These are phyloP conservation scores for Naumovozyma castellii DNA, from an alignment of 805 yeast species.

Conservation along the genomic window DNA sequence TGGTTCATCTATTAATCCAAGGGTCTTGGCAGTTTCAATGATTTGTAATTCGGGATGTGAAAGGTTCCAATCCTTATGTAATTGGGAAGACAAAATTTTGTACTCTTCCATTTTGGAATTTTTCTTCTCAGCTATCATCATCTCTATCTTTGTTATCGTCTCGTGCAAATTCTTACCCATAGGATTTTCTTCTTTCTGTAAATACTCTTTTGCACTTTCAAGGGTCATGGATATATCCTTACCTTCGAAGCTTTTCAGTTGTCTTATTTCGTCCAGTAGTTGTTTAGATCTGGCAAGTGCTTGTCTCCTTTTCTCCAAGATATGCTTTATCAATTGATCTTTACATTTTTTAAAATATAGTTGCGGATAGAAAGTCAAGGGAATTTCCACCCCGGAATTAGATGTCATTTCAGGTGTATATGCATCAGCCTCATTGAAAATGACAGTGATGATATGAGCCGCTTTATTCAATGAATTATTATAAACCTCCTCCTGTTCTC, in stretches of 20 bases:
- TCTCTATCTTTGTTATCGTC: conserved; percentile 9
- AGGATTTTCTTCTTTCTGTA: conserved; percentile 10
- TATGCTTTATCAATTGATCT: conserved; percentile 19
- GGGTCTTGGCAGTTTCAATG: conserved; percentile 17
- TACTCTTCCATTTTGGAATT: conserved; percentile 19
- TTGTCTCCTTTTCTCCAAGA: conserved; percentile 16
- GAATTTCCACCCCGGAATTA: conserved; percentile 24
- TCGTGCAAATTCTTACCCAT: conserved; percentile 5
- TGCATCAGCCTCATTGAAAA: conserved; percentile 27
- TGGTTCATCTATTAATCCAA: conserved; percentile 22
- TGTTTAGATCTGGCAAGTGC: conserved; percentile 14
- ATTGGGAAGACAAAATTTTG: conserved; percentile 18
- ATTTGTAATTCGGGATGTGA: conserved; percentile 22
- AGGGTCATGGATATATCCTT: conserved; percentile 23
- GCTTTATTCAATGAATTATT: conserved; percentile 22
- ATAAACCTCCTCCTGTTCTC: neutral
- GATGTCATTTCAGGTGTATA: conserved; percentile 12
- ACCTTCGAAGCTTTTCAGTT: conserved; percentile 26
- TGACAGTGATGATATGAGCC: conserved; percentile 24
- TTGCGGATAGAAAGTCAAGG: conserved; percentile 29
- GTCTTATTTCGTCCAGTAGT: conserved; percentile 15
- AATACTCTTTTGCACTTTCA: conserved; percentile 22
- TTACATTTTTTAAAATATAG: conserved; percentile 23
- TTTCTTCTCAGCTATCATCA: conserved; percentile 9
- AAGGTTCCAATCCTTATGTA: conserved; percentile 23